Evolutionary conservation across 495 filamentous ascomycete genomes (phyloP).

Genomic region (Lasiosphaeria hispida): DNA sequence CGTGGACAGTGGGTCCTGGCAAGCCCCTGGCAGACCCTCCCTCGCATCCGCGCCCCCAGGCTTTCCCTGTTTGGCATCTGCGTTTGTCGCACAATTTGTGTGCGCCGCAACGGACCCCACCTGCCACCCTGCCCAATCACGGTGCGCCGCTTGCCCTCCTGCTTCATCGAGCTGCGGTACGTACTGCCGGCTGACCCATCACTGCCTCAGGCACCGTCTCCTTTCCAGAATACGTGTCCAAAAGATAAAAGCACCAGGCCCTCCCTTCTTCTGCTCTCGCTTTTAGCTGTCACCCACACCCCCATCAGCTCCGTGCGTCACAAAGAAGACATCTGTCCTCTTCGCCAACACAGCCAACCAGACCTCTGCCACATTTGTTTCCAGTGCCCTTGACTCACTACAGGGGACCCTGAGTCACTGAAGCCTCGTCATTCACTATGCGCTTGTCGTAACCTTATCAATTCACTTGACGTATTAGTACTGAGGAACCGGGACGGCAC

Average conservation of each 20-base stretch:
- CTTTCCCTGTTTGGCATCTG: constrained; percentile 28
- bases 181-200: not conserved
- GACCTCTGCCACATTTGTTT: not conserved
- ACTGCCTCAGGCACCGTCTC: constrained; percentile 30
- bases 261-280: constrained; percentile 16
- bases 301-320: constrained; percentile 5
- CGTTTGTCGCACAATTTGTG: constrained; percentile 25
- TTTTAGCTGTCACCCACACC: not conserved
- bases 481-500: constrained; percentile 44
- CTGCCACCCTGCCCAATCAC: constrained; percentile 27
- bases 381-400: constrained; percentile 13
- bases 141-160: not conserved
- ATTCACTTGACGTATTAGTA: constrained; percentile 35
- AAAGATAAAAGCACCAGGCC: constrained; percentile 35
- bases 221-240: constrained; percentile 30
- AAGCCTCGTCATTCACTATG: constrained; percentile 30
- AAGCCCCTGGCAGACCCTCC: constrained; percentile 17
- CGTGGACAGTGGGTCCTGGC: constrained; percentile 5
- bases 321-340: constrained; percentile 33
- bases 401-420: constrained; percentile 21
- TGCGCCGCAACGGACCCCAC: constrained; percentile 6
- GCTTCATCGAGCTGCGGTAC: not conserved
- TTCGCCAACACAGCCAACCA: constrained; percentile 27
- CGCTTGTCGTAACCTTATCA: constrained; percentile 19
- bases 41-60: constrained; percentile 11